Evolutionary conservation across 176 grass and related monocot species (phyloP).

Genomic region (Calamus simplicifolius): DNA sequence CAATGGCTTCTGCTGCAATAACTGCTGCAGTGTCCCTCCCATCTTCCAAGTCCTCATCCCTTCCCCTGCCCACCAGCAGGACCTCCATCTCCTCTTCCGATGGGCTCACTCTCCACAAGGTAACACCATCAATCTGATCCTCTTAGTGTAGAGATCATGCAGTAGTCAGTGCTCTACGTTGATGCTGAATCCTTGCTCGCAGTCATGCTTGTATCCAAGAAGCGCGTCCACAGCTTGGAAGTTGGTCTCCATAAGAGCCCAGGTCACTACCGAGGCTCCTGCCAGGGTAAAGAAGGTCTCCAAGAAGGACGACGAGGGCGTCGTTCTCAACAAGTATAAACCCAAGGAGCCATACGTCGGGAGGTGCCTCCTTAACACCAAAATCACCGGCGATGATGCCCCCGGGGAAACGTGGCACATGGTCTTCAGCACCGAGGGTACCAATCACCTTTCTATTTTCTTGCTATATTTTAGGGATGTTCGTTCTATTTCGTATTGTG

Average conservation of each 20-base stretch:
- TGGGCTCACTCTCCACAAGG: slow-evolving; percentile 14
- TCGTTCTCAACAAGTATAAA: slow-evolving; percentile 63
- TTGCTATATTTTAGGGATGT: too few relatives aligned
- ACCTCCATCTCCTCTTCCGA: background rate
- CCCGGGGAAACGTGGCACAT: slow-evolving; percentile 99
- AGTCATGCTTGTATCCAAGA: slow-evolving; percentile 12
- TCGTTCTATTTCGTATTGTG: too few relatives aligned
- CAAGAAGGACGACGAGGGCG: slow-evolving; percentile 81
- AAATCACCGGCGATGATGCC: slow-evolving; percentile 88
- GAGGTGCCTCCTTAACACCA: slow-evolving; percentile 90
- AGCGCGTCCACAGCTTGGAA: background rate
- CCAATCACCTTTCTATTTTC: too few relatives aligned
- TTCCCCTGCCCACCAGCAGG: background rate
- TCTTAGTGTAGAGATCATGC: background rate
- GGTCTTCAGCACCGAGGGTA: slow-evolving; percentile 83
- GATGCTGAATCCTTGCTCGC: background rate
- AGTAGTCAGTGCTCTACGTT: background rate
- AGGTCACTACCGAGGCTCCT: slow-evolving; percentile 42
- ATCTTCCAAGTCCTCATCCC: slow-evolving; percentile 31
- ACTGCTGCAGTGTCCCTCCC: slow-evolving; percentile 44
- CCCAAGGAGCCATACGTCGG: slow-evolving; percentile 79
- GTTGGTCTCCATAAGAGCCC: slow-evolving; percentile 27
- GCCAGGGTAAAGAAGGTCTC: slow-evolving; percentile 54
- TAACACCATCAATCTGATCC: background rate
- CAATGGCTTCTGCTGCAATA: slow-evolving; percentile 52